A percentile compares a stretch with the other conserved stretches of the same genome.
Evolutionary conservation across 2,329 filamentous ascomycete species (phyloP).

Genomic region (Elsinoe australis): DNA sequence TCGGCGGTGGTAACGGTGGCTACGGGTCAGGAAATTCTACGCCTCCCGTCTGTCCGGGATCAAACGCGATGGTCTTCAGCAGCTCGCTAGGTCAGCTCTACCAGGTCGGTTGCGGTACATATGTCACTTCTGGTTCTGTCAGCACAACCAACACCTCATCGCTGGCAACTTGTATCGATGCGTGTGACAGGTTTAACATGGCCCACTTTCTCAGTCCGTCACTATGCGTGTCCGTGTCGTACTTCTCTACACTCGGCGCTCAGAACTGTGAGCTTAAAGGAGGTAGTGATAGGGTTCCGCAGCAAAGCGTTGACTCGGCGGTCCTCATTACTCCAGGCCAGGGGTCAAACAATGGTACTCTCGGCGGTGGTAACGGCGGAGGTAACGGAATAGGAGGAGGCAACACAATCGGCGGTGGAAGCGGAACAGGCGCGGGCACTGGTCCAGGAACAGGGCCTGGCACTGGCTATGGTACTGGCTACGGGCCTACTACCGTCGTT

Average conservation of each 20-base stretch:
- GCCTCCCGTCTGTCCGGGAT: conserved; percentile 25
- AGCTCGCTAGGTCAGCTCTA: conserved; percentile 26
- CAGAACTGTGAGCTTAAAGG: conserved; percentile 26
- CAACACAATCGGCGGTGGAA: conserved; percentile 14
- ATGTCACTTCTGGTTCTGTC: conserved; percentile 23
- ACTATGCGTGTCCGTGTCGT: conserved; percentile 27
- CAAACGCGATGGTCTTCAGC: conserved; percentile 23
- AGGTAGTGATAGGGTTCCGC: conserved; percentile 18
- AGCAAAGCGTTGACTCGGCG: conserved; percentile 20
- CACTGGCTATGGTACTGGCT: conserved; percentile 17
- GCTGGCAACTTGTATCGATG: conserved; percentile 25
- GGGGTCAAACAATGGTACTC: conserved; percentile 20
- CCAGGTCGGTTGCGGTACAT: conserved; percentile 24
- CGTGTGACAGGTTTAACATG: conserved; percentile 30
- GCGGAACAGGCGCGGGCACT: conserved; percentile 18
- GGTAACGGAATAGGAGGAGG: conserved; percentile 23
- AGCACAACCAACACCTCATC: conserved; percentile 23
- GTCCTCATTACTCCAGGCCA: conserved; percentile 20
- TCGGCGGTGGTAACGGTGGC: conserved; percentile 11
- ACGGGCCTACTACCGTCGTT: conserved; percentile 22
- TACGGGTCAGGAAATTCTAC: conserved; percentile 18
- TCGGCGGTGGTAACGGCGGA: conserved; percentile 16
- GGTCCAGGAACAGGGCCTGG: conserved; percentile 18
- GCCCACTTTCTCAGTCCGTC: conserved; percentile 22
- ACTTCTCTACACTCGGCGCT: conserved; percentile 15